Evolutionary conservation across 2,329 filamentous ascomycete genomes (phyloP).

Genomic region (Teratosphaeria viscida): DNA sequence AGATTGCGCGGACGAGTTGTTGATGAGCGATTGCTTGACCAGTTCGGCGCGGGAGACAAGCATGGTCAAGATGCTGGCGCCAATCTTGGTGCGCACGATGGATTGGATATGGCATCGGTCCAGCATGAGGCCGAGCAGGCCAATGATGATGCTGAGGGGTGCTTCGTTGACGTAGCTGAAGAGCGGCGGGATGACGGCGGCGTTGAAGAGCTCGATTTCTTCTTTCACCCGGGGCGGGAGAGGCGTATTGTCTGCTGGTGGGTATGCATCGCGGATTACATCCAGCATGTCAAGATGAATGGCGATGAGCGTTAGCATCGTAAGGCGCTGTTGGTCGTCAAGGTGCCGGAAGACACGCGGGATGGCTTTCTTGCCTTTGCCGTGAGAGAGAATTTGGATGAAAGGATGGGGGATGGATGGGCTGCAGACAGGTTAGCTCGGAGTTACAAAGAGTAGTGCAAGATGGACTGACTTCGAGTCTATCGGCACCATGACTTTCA

Average conservation of each 20-base stretch:
- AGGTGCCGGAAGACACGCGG: constrained; percentile 91
- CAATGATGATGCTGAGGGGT: constrained; percentile 80
- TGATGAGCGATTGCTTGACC: constrained; percentile 61
- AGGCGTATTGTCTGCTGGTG: constrained; percentile 57
- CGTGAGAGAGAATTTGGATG: constrained; percentile 86
- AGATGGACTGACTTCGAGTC: constrained; percentile 37
- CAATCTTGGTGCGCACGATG: constrained; percentile 79
- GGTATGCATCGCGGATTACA: constrained; percentile 72
- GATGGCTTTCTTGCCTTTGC: constrained; percentile 93
- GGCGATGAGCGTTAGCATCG: constrained; percentile 89
- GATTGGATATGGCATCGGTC: constrained; percentile 70
- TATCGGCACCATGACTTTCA: constrained; percentile 91
- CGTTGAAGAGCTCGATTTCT: constrained; percentile 82
- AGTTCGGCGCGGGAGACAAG: constrained; percentile 89
- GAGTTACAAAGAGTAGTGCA: not conserved
- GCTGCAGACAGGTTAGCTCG: constrained; percentile 30
- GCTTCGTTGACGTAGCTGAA: constrained; percentile 87
- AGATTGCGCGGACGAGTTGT: constrained; percentile 33
- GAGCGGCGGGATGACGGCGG: constrained; percentile 78
- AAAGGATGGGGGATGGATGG: constrained; percentile 71
- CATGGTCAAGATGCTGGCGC: constrained; percentile 83
- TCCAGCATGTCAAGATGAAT: constrained; percentile 87
- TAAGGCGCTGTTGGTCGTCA: constrained; percentile 83
- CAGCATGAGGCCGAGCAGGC: constrained; percentile 74
- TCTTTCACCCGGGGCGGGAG: constrained; percentile 72